Evolutionary conservation across 2,329 filamentous ascomycete genomes (phyloP), one percentile per base, ranked within the genome.

Genomic region (Aureobasidium sp.): DNA sequence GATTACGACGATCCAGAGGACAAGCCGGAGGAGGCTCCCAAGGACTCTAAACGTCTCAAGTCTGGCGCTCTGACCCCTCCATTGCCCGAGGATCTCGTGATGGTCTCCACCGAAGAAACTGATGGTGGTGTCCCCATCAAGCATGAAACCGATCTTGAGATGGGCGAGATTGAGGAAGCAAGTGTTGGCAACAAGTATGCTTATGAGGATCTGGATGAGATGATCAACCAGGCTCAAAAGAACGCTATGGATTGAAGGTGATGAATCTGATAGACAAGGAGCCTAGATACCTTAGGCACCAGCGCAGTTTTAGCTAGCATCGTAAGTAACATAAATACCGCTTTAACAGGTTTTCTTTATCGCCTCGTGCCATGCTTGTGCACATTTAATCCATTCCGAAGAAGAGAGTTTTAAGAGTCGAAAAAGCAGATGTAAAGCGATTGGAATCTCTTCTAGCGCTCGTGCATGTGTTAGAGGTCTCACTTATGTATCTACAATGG

Each of bases 41-140:
- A 49, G 25, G 31, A 27, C 11, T 14, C 7, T 25, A 60, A 60
- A 36, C 44, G 57, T 11, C 11, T 60, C 36, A 51, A 25, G 31
- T 60, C 57, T 41, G 57, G 57, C 3, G 57, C 42, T 36, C 57
- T 60, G 3, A 60, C 57, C 15, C 57, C 57, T 42, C 57, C 57
- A 5, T 47, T 22, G 15, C 45, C 37, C 5, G 57, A 60, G 25
- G 57, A 60, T 7, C 36, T 60, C 8, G 34, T 41, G 12, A 42
- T 42, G 36, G 15, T 5, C 1, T 41, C 34, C 25, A 34, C 25
- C 12, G 34, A 27, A 31, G 44, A 51, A 25, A 4, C 22, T 17
- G 25, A 5, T 27, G 55, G 29, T n/a, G 55, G 55, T 9, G 55
- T 58, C 8, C 8, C 9, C 7, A 42, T 60, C 57, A 60, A 51